These are phyloP conservation scores for Penicillium palitans DNA, from an alignment of 2,329 filamentous ascomycete species.

Conservation along the genomic window DNA sequence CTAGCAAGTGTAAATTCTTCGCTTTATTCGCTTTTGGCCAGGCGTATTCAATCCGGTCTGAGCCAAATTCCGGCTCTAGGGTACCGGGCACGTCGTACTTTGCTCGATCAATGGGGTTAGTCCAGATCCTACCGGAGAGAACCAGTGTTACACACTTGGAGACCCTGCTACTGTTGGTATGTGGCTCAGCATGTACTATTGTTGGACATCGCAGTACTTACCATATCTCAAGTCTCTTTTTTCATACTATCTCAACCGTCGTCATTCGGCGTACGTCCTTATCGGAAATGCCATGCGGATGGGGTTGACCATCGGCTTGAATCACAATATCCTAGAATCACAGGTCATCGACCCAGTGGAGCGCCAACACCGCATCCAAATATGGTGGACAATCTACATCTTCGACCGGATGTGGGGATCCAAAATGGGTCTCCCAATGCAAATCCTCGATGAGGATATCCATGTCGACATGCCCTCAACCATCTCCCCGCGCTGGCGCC, in stretches of 20 bases:
- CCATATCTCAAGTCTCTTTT: slow-evolving; percentile 32
- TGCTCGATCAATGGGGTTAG: slow-evolving; percentile 41
- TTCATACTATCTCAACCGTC: slow-evolving; percentile 41
- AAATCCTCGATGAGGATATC: slow-evolving; percentile 52
- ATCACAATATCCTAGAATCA: slow-evolving; percentile 43
- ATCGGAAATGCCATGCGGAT: slow-evolving; percentile 46
- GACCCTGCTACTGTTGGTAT: slow-evolving; percentile 42
- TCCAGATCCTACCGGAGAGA: slow-evolving; percentile 47
- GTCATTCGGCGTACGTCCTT: slow-evolving; percentile 36
- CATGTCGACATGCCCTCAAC: slow-evolving; percentile 42
- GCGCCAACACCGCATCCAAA: slow-evolving; percentile 38
- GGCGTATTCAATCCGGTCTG: slow-evolving; percentile 45
- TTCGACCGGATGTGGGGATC: slow-evolving; percentile 51
- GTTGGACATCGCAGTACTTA: not conserved
- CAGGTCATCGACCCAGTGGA: slow-evolving; percentile 43
- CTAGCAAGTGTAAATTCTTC: slow-evolving; percentile 49
- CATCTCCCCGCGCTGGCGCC: slow-evolving; percentile 30
- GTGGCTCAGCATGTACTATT: slow-evolving; percentile 3
- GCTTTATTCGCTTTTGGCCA: slow-evolving; percentile 49
- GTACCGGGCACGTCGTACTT: slow-evolving; percentile 50
- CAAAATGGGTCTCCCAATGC: slow-evolving; percentile 51
- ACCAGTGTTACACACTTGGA: slow-evolving; percentile 49
- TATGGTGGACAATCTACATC: slow-evolving; percentile 44
- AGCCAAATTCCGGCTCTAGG: slow-evolving; percentile 33
- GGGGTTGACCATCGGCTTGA: slow-evolving; percentile 46